These are phyloP conservation scores for Berberis thunbergii DNA, from an alignment of 164 flowering plant genomes.

Conservation along the genomic window DNA sequence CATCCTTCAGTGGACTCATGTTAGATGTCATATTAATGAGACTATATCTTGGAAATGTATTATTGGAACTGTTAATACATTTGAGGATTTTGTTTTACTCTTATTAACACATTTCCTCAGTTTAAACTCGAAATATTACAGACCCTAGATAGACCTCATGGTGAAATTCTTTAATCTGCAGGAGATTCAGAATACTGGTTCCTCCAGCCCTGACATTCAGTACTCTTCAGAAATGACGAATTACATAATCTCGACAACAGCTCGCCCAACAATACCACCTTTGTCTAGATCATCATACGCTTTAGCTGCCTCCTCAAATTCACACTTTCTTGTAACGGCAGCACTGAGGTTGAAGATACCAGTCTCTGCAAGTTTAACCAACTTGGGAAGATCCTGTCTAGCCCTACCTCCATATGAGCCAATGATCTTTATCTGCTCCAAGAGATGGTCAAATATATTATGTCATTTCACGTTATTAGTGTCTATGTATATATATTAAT, in stretches of 20 bases:
- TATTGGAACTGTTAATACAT: no score
- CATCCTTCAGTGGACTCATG: no score
- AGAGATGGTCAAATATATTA: background rate
- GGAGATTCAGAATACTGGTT: no score
- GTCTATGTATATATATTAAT: background rate
- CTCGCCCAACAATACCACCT: slow-evolving; percentile 73
- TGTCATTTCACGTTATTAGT: background rate
- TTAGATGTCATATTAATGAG: no score
- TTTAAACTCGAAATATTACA: no score
- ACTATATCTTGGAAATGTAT: no score
- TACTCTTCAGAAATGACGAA: background rate
- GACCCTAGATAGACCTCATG: no score
- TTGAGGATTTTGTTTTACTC: no score
- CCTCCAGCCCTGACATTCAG: background rate
- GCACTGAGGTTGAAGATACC: slow-evolving; percentile 65
- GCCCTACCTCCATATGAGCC: slow-evolving; percentile 79
- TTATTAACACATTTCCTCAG: no score
- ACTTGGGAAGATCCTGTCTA: slow-evolving; percentile 67
- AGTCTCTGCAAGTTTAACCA: slow-evolving; percentile 73
- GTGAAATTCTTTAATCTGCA: no score
- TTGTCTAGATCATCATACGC: slow-evolving; percentile 74
- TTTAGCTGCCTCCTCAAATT: slow-evolving; percentile 63
- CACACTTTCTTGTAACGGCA: slow-evolving; percentile 77
- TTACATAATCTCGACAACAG: slow-evolving; percentile 72
- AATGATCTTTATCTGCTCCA: slow-evolving; percentile 53